Evolutionary conservation across 257 asterid species (phyloP).

Genomic region (Capsicum chinense): DNA sequence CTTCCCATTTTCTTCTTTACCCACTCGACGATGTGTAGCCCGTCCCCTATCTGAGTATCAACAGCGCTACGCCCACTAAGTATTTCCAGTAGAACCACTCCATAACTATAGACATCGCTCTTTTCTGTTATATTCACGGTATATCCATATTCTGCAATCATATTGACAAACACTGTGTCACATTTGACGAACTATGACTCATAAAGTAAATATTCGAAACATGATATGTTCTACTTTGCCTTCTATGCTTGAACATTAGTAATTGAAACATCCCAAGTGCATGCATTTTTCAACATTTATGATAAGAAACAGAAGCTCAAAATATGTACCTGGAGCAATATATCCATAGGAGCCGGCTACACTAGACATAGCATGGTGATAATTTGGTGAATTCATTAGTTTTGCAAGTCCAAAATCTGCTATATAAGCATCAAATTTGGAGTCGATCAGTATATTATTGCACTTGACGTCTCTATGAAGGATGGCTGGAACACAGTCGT

Average conservation of each 20-base stretch:
- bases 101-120: slow-evolving; percentile 95
- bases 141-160: slow-evolving; percentile 86
- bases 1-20: slow-evolving; percentile 97
- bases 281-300: neutral
- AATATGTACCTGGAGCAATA: slow-evolving; percentile 89
- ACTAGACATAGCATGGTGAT: slow-evolving; percentile 86
- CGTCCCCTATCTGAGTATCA: slow-evolving; percentile 78
- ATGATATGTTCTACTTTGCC: neutral
- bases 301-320: neutral
- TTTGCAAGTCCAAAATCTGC: slow-evolving; percentile 99
- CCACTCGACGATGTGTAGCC: slow-evolving; percentile 93
- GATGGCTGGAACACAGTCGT: slow-evolving; percentile 84
- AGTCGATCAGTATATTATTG: slow-evolving; percentile 86
- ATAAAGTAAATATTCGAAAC: neutral
- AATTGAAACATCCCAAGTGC: neutral
- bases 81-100: slow-evolving; percentile 86
- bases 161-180: neutral
- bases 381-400: slow-evolving; percentile 81
- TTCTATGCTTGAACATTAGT: neutral
- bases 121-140: slow-evolving; percentile 85
- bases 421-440: slow-evolving; percentile 77
- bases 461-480: slow-evolving; percentile 94
- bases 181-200: neutral
- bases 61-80: slow-evolving; percentile 85
- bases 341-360: slow-evolving; percentile 94